phyloP scores from a whole-genome alignment of 2,329 filamentous ascomycete genomes.

The Cercospora sesami region DNA sequence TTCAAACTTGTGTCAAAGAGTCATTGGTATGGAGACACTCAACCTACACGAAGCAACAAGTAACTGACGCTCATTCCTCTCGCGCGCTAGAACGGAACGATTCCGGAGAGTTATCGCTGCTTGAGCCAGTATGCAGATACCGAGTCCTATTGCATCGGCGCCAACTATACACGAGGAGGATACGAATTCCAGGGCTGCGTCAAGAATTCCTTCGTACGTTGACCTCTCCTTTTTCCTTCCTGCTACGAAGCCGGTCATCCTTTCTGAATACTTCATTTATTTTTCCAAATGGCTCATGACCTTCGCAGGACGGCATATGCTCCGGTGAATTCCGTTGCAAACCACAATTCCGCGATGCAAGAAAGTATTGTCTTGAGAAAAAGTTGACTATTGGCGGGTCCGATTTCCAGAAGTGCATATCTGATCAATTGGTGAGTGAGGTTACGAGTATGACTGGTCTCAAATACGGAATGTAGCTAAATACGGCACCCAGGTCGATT shows the following conservation, averaged over 20 bases:
- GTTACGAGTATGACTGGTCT: not conserved
- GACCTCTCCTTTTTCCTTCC: not conserved
- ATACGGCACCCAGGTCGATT: not conserved
- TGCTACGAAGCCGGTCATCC: too few species aligned
- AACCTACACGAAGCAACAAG: not conserved
- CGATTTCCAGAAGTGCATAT: not conserved
- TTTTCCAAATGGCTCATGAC: not conserved
- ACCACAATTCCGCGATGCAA: not conserved
- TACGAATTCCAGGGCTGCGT: not conserved
- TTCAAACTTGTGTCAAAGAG: not conserved
- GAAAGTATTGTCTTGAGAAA: not conserved
- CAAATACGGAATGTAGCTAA: not conserved
- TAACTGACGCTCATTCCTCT: not conserved
- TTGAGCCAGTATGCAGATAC: not conserved
- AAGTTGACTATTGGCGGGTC: not conserved
- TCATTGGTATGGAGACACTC: not conserved
- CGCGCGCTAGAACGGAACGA: not conserved
- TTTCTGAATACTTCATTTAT: not conserved
- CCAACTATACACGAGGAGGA: not conserved
- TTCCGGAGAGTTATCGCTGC: not conserved
- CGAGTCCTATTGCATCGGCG: not conserved
- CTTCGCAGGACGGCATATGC: not conserved
- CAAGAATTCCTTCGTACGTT: not conserved
- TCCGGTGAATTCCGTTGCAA: not conserved
- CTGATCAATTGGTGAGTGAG: not conserved